Percentiles rank a stretch among this genome's conserved stretches.
Evolutionary conservation across 352 stramenopile genomes (phyloP).

Genomic region (Phytophthora tentaculata): DNA sequence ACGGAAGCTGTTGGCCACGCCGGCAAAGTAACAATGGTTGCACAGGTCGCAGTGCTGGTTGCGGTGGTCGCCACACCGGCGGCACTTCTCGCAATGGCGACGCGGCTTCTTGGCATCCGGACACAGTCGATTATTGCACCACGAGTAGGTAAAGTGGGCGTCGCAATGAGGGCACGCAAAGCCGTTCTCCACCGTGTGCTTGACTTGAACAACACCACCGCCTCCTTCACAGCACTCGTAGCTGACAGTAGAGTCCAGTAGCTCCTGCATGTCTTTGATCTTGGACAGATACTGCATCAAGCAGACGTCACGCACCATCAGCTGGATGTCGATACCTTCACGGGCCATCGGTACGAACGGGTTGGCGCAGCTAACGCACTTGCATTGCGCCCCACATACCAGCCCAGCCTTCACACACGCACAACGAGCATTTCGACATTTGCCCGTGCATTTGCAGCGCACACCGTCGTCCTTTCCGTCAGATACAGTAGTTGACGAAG

Average conservation of each 20-base stretch:
- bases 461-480: conserved; percentile 45
- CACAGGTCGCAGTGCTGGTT: conserved; percentile 85
- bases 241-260: conserved; percentile 70
- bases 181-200: conserved; percentile 65
- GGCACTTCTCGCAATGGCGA: conserved; percentile 82
- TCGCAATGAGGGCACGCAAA: conserved; percentile 66
- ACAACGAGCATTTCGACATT: conserved; percentile 83
- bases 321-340: conserved; percentile 71
- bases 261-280: conserved; percentile 84
- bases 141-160: conserved; percentile 79
- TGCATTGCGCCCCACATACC: conserved; percentile 82
- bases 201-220: conserved; percentile 62
- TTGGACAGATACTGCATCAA: conserved; percentile 87
- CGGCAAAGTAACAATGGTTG: conserved; percentile 88
- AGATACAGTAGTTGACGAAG: conserved; percentile 4
- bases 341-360: conserved; percentile 78
- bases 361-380: conserved; percentile 81
- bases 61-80: conserved; percentile 77
- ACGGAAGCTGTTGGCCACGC: conserved; percentile 84
- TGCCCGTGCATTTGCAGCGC: conserved; percentile 85
- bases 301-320: conserved; percentile 75
- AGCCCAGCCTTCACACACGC: conserved; percentile 81
- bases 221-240: conserved; percentile 72
- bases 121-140: conserved; percentile 80
- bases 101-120: conserved; percentile 80